A percentile compares a stretch with the other conserved stretches of the same genome.
phyloP scores from a whole-genome alignment of 2,329 filamentous ascomycete genomes.

The Scortechinia acanthostroma region DNA sequence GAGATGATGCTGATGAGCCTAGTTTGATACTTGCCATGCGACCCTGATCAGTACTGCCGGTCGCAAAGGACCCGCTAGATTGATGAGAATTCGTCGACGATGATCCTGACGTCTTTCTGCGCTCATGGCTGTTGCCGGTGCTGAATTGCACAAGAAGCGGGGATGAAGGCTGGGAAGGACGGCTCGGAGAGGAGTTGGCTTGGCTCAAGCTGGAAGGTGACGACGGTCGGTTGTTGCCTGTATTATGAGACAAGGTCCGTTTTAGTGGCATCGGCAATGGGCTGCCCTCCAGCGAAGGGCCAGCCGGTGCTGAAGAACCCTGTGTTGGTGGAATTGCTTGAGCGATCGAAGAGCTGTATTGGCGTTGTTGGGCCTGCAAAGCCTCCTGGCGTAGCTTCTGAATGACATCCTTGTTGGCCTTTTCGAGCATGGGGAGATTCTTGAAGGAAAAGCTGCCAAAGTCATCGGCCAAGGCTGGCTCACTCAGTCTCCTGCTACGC shows the following conservation, averaged over 20 bases:
- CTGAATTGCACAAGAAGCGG: slow-evolving; percentile 96
- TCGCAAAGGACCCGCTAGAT: slow-evolving; percentile 32
- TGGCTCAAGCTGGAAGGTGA: slow-evolving; percentile 79
- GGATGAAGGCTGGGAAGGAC: slow-evolving; percentile 76
- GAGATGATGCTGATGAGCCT: slow-evolving; percentile 60
- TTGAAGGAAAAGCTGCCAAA: slow-evolving; percentile 97
- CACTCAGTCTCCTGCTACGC: slow-evolving; percentile 80
- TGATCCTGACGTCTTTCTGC: slow-evolving; percentile 86
- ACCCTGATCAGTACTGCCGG: slow-evolving; percentile 1
- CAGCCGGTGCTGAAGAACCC: slow-evolving; percentile 42
- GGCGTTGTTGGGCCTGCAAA: slow-evolving; percentile 54
- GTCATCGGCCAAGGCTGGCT: slow-evolving; percentile 81
- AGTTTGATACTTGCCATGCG: slow-evolving; percentile 21
- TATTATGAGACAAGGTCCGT: slow-evolving; percentile 75
- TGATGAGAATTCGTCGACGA: slow-evolving; percentile 79
- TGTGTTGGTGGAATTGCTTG: background rate
- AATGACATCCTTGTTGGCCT: slow-evolving; percentile 97
- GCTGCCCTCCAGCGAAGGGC: slow-evolving; percentile 75
- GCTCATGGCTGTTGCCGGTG: slow-evolving; percentile 73
- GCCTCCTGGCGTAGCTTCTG: slow-evolving; percentile 91
- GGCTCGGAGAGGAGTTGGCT: slow-evolving; percentile 77
- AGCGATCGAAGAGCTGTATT: slow-evolving; percentile 25
- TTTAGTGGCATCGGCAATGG: slow-evolving; percentile 76
- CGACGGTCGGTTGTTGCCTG: slow-evolving; percentile 69
- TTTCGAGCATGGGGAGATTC: slow-evolving; percentile 90